Evolutionary conservation across 331 rosid species (phyloP).

Genomic region (Telfairia occidentalis): DNA sequence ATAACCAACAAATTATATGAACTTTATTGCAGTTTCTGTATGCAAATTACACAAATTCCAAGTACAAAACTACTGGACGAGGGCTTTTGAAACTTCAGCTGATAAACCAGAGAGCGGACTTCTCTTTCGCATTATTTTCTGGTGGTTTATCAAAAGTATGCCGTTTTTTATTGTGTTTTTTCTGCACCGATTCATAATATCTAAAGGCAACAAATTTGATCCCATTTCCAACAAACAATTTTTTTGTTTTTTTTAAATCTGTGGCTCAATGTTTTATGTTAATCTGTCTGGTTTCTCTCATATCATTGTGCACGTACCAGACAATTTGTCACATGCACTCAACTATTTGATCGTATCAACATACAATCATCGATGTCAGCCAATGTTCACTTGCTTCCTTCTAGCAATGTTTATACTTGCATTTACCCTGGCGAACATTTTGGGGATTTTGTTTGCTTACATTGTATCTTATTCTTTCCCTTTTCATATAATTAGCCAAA

Average conservation of each 20-base stretch:
- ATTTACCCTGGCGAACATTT: background rate
- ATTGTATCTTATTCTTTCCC: background rate
- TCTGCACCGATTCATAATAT: background rate
- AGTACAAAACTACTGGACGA: constrained; percentile 40
- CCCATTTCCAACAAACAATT: background rate
- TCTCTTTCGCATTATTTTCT: constrained; percentile 74
- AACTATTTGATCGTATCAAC: background rate
- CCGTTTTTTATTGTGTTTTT: background rate
- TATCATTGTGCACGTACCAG: background rate
- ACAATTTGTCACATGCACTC: background rate
- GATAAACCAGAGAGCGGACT: constrained; percentile 88
- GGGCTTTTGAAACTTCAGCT: constrained; percentile 55
- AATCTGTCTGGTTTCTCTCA: background rate
- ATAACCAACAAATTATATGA: constrained; percentile 7
- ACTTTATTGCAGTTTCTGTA: constrained; percentile 46
- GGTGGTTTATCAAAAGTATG: constrained; percentile 69
- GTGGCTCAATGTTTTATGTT: background rate
- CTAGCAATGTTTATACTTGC: background rate
- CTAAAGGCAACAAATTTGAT: background rate
- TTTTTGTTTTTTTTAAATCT: too few species aligned
- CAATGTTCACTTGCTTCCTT: background rate
- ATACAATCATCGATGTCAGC: background rate
- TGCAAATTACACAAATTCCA: constrained; percentile 55
- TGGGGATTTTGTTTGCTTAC: background rate
- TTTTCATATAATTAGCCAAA: constrained; percentile 49